Percentiles rank a stretch among this genome's conserved stretches.
These are phyloP conservation scores for Achaetomiella virescens DNA, from an alignment of 495 filamentous ascomycete species.

Conservation along the genomic window DNA sequence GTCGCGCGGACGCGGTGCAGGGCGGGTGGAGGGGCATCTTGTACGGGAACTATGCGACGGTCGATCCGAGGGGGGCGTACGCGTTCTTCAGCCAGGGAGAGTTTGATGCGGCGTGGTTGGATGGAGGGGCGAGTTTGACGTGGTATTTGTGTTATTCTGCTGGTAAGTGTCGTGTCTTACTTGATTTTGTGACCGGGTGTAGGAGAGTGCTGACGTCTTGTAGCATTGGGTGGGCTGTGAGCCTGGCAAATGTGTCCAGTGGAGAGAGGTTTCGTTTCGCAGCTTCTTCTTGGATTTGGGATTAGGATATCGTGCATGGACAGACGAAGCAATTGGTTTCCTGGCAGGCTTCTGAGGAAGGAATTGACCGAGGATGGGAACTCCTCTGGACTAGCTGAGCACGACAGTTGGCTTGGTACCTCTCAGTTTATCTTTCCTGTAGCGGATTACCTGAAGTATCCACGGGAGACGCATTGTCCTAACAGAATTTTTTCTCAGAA, in stretches of 20 bases:
- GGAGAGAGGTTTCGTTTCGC: not conserved
- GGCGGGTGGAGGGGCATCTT: slow-evolving; percentile 86
- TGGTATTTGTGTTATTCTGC: slow-evolving; percentile 87
- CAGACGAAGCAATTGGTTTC: too few species aligned
- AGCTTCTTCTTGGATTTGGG: not conserved
- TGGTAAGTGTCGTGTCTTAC: slow-evolving; percentile 30
- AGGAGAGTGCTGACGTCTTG: not conserved
- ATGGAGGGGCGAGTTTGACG: slow-evolving; percentile 77
- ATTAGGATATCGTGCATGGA: not conserved
- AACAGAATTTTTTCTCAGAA: too few species aligned
- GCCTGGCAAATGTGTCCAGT: not conserved
- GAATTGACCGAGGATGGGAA: too few species aligned
- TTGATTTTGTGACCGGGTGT: not conserved
- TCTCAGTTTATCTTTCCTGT: too few species aligned
- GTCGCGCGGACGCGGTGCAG: slow-evolving; percentile 50
- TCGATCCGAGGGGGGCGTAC: slow-evolving; percentile 65
- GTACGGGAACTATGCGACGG: slow-evolving; percentile 72
- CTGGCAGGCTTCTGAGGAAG: too few species aligned
- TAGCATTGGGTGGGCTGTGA: slow-evolving; percentile 10
- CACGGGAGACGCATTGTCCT: too few species aligned
- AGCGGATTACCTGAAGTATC: too few species aligned
- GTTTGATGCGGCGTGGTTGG: slow-evolving; percentile 70
- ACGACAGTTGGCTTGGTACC: too few species aligned
- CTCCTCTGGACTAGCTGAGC: too few species aligned
- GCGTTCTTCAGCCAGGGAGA: slow-evolving; percentile 61